phyloP scores from a whole-genome alignment of 1,284 basidiomycete species.

The Cystobasidium pallidum region DNA sequence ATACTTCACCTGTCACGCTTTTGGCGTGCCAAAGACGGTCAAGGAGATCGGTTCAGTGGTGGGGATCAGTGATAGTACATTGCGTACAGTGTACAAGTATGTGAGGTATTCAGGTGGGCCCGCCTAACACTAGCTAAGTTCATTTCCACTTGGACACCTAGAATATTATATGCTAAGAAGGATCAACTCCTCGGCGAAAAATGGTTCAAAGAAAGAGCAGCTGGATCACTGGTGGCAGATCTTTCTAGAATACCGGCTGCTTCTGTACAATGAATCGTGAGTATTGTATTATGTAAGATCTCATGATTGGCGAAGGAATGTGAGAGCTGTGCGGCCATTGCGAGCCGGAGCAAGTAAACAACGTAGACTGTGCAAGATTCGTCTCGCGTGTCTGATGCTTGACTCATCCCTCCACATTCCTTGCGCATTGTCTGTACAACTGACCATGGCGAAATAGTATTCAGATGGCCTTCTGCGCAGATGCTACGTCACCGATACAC shows the following conservation, averaged over 20 bases:
- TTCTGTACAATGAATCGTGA: background rate
- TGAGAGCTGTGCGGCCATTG: too few species aligned
- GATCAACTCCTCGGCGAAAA: conserved; percentile 47
- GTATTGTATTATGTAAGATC: background rate
- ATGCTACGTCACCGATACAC: too few species aligned
- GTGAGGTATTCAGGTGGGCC: conserved; percentile 24
- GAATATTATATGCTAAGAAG: conserved; percentile 48
- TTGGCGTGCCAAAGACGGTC: conserved; percentile 73
- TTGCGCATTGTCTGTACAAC: too few species aligned
- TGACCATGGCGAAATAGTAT: too few species aligned
- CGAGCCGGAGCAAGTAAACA: too few species aligned
- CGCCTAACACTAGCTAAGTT: background rate
- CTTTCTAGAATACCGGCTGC: conserved; percentile 33
- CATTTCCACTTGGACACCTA: background rate
- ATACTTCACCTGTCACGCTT: conserved; percentile 83
- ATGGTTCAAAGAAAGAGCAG: conserved; percentile 48
- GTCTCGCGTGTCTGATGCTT: too few species aligned
- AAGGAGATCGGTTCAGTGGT: conserved; percentile 92
- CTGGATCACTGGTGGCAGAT: conserved; percentile 35
- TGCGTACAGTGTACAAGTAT: conserved; percentile 67
- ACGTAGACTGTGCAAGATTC: too few species aligned
- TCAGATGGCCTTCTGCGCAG: too few species aligned
- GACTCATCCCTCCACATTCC: background rate
- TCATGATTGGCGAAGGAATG: background rate
- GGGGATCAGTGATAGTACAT: conserved; percentile 95